phyloP scores from a whole-genome alignment of 106 monocot species.

The Agapanthus africanus region DNA sequence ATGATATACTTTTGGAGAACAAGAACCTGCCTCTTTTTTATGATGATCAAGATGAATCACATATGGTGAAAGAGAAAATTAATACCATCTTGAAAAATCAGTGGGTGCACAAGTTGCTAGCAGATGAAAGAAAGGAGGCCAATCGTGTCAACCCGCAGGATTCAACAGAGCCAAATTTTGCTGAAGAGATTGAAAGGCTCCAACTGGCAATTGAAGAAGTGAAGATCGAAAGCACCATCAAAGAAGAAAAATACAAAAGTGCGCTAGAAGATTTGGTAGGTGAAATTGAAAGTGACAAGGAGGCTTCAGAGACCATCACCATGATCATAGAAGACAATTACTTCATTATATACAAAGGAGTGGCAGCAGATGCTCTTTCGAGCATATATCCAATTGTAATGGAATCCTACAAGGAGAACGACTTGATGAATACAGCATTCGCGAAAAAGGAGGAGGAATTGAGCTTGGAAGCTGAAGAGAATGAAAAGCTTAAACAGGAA shows the following conservation, averaged over 20 bases:
- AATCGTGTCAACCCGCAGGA: too few species aligned
- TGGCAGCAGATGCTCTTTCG: conserved; percentile 23
- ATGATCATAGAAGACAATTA: conserved; percentile 23
- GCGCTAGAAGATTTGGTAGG: conserved; percentile 17
- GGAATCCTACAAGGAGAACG: conserved; percentile 24
- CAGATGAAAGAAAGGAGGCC: conserved; percentile 25
- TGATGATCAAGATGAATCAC: not conserved
- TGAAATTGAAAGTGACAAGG: conserved; percentile 13
- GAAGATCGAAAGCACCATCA: conserved; percentile 30
- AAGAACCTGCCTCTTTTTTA: too few species aligned
- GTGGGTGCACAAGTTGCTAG: conserved; percentile 17
- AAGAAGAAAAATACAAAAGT: conserved; percentile 27
- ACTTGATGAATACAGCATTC: conserved; percentile 11
- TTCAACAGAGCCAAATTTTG: too few species aligned
- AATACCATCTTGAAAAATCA: conserved; percentile 24
- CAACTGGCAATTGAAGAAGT: conserved; percentile 34
- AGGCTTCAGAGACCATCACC: conserved; percentile 18
- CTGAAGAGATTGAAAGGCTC: conserved; percentile 25
- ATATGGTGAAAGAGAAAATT: conserved; percentile 19
- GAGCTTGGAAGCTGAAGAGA: conserved; percentile 21
- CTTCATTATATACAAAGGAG: conserved; percentile 17
- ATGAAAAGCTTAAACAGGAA: conserved; percentile 32
- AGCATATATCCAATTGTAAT: conserved; percentile 10
- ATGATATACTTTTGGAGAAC: conserved; percentile 37
- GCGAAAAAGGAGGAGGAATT: conserved; percentile 31